A percentile compares a stretch with the other conserved stretches of the same genome.
These are phyloP conservation scores for Aspergillus aculeatinus DNA, from an alignment of 2,329 filamentous ascomycete genomes.

Conservation along the genomic window DNA sequence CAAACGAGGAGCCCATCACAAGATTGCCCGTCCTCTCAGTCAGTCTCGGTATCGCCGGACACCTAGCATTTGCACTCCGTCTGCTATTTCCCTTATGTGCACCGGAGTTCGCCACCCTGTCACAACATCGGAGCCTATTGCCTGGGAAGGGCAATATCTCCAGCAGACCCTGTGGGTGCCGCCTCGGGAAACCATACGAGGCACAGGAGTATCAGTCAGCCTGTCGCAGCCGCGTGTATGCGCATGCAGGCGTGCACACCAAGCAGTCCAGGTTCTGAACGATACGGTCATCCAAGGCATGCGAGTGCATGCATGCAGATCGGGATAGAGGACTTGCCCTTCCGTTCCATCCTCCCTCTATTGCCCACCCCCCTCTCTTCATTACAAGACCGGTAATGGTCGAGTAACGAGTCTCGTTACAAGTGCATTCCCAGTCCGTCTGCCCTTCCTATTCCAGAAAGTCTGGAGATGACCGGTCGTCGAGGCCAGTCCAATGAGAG, in stretches of 20 bases:
- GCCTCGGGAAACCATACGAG: not conserved
- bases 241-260: not conserved
- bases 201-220: not conserved
- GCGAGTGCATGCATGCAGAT: conserved; percentile 13
- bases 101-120: conserved; percentile 10
- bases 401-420: conserved; percentile 19
- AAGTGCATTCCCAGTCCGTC: conserved; percentile 15
- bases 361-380: not conserved
- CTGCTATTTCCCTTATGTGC: conserved; percentile 5
- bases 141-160: conserved; percentile 10
- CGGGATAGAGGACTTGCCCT: conserved; percentile 7
- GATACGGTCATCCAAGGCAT: conserved; percentile 15
- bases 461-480: conserved; percentile 32
- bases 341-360: conserved; percentile 7
- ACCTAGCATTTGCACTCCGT: conserved; percentile 4
- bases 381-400: conserved; percentile 8
- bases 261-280: conserved; percentile 6
- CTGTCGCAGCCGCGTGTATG: not conserved
- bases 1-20: conserved; percentile 2
- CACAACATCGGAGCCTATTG: conserved; percentile 12
- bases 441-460: conserved; percentile 31
- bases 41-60: conserved; percentile 12
- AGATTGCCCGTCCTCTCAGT: conserved; percentile 6
- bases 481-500: conserved; percentile 40
- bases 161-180: not conserved